Evolutionary conservation across 2,329 filamentous ascomycete species (phyloP), one percentile per base, ranked within the genome.

Genomic region (Colletotrichum sp.): DNA sequence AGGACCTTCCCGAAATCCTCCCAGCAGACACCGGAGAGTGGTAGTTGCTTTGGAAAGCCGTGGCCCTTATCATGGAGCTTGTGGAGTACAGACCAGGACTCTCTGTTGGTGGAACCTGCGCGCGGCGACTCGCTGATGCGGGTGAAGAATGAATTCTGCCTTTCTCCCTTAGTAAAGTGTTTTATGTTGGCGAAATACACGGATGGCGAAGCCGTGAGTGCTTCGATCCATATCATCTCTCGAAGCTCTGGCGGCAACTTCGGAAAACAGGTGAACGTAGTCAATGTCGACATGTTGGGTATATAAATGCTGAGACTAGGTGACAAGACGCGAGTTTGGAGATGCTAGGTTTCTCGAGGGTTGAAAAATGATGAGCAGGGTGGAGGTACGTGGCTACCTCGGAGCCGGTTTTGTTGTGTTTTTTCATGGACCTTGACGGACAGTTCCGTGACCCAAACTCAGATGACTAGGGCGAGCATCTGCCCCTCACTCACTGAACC

Each of bases 1-100:
- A 52, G 0, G 44, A 2, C 3, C n/a, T 52, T 22, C 0, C n/a
- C 11, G 44, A 22, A 22, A 52, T 52, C 19, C 0, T 0, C n/a
- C 44, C 44, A 52, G 44, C 2, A 2, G 44, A 52, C 44, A 0
- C 44, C 44, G 3, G 44, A 52, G 0, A 22, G n/a, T 0, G 44
- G 44, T 0, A 0, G 44, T 1, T 8, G 44, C 2, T 52, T 0
- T 3, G 44, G 2, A 5, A 22, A 0, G 44, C 44, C 0, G 44
- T 22, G 44, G 3, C 44, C 0, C 1, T 0, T 52, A 1, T 52
- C n/a, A 1, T 1, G 3, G n/a, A 52, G 0, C 3, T 52, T 52
- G 44, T 22, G 44, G 19, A 52, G 44, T 22, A 52, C 0, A 1
- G 44, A 52, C 44, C 44, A 52, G 44, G 44, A 52, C 19, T 52